A percentile compares a stretch with the other conserved stretches of the same genome.
Conservation (phyloP, 106 monocot genomes). For the Dendrobium nobile region DNA sequence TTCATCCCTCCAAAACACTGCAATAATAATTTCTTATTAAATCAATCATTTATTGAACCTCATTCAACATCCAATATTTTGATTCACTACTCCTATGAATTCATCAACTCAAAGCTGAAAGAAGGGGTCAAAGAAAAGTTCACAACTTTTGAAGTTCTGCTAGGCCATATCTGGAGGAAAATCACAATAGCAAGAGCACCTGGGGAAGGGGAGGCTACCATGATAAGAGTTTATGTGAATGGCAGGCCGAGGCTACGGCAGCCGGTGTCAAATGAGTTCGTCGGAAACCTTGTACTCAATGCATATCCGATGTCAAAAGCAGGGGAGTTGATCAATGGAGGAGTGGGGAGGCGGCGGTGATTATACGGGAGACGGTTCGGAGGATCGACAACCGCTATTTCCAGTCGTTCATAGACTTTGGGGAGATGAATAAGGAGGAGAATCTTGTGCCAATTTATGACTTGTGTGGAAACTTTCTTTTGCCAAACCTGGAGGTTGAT, state of each 20-base stretch:
- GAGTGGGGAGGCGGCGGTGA: conserved; percentile 15
- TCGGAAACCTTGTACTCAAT: conserved; percentile 42
- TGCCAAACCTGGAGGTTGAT: conserved; percentile 44
- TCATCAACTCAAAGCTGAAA: conserved; percentile 26
- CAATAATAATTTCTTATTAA: too few relatives aligned
- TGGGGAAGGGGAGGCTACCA: conserved; percentile 1
- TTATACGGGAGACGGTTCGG: conserved; percentile 21
- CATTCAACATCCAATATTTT: conserved; percentile 13
- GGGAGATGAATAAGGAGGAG: conserved; percentile 22
- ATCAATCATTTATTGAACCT: background rate
- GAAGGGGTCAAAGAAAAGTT: background rate
- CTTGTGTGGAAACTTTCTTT: conserved; percentile 17
- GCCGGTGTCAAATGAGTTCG: conserved; percentile 22
- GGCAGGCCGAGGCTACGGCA: conserved; percentile 31
- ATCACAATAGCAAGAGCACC: conserved; percentile 33
- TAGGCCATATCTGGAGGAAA: conserved; percentile 38
- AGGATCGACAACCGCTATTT: conserved; percentile 30
- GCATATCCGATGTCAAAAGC: conserved; percentile 23
- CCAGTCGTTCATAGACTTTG: conserved; percentile 56
- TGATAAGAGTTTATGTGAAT: conserved; percentile 30
- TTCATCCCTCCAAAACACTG: conserved; percentile 9
- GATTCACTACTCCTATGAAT: conserved; percentile 25
- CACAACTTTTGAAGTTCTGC: conserved; percentile 36
- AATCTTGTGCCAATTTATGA: conserved; percentile 26
- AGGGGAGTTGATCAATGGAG: conserved; percentile 15